Evolutionary conservation across 805 yeast species (phyloP).

Genomic region (Hanseniaspora valbyensis): DNA sequence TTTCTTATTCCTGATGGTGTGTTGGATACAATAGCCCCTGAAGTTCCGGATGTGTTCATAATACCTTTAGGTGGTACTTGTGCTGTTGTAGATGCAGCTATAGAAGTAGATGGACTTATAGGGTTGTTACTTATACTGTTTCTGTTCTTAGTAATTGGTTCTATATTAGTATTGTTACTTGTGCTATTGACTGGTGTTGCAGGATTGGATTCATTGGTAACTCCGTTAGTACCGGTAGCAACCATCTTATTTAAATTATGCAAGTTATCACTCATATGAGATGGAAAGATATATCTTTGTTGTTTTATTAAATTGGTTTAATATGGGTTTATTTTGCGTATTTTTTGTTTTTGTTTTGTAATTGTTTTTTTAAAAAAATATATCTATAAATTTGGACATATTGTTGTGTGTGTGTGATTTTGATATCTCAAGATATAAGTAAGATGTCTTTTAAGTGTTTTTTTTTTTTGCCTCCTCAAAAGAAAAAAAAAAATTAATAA

Average conservation of each 20-base stretch:
- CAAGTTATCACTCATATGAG: not conserved
- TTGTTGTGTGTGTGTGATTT: too few relatives aligned
- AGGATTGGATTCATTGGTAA: not conserved
- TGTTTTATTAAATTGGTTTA: too few relatives aligned
- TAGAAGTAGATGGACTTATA: slow-evolving; percentile 20
- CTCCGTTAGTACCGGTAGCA: not conserved
- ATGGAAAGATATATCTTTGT: too few relatives aligned
- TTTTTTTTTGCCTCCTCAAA: too few relatives aligned
- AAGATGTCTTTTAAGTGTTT: too few relatives aligned
- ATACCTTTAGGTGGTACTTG: slow-evolving; percentile 25
- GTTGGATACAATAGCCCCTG: slow-evolving; percentile 28
- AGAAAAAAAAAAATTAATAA: too few relatives aligned
- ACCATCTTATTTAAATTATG: not conserved
- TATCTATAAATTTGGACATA: too few relatives aligned
- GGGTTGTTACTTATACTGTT: not conserved
- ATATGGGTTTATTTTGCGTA: too few relatives aligned
- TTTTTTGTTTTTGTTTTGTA: too few relatives aligned
- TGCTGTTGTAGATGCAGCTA: slow-evolving; percentile 22
- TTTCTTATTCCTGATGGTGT: slow-evolving; percentile 28
- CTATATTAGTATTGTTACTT: slow-evolving; percentile 1
- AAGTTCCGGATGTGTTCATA: slow-evolving; percentile 28
- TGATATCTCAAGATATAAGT: too few relatives aligned
- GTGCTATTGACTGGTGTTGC: not conserved
- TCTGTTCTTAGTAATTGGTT: not conserved
- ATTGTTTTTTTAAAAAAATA: too few relatives aligned